Evolutionary conservation across 1,284 basidiomycete species (phyloP).

Genomic region (Ustilago trichophora): DNA sequence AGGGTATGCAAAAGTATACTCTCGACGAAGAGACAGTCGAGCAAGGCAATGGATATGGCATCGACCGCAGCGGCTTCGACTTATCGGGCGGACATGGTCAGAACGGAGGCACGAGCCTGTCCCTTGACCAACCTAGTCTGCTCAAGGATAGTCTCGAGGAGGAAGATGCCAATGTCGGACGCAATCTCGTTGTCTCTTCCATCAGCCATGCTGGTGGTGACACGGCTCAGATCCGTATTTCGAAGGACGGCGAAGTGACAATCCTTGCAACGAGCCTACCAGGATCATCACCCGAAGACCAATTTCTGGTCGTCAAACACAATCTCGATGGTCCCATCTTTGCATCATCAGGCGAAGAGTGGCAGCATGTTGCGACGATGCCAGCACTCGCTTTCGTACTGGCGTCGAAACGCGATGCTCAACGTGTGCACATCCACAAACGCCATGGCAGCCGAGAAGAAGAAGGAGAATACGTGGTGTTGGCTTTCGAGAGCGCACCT

Average conservation of each 20-base stretch:
- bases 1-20: constrained; percentile 85
- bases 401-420: constrained; percentile 76
- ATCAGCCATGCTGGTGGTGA: neutral
- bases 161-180: constrained; percentile 78
- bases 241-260: neutral
- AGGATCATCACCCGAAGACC: neutral
- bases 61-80: constrained; percentile 19
- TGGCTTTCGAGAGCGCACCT: constrained; percentile 50
- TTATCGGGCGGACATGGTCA: constrained; percentile 58
- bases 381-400: constrained; percentile 91
- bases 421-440: constrained; percentile 48
- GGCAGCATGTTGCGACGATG: constrained; percentile 82
- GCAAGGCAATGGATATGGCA: constrained; percentile 69
- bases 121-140: constrained; percentile 71
- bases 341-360: constrained; percentile 67
- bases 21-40: constrained; percentile 70
- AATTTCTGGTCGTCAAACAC: constrained; percentile 75
- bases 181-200: constrained; percentile 72
- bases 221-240: neutral
- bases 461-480: constrained; percentile 19
- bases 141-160: constrained; percentile 84
- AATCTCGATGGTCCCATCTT: constrained; percentile 85
- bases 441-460: neutral
- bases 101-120: constrained; percentile 16
- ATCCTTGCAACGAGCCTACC: constrained; percentile 17